Conservation (phyloP, 1,139 yeast genomes). For the Williopsis jadinii region DNA sequence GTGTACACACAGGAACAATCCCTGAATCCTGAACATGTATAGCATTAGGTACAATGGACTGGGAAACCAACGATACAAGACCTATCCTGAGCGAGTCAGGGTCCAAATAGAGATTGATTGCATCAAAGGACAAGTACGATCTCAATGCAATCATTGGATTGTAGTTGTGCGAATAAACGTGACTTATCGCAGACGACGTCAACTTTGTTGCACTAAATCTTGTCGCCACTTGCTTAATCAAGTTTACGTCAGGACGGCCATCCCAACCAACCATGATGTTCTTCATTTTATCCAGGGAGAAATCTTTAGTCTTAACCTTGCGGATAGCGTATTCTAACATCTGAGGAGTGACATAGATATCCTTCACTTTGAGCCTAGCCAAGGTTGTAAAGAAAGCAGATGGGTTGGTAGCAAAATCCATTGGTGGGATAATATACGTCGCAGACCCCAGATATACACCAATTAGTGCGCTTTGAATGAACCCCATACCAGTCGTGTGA, state of each 20-base stretch:
- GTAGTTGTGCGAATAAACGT: slow-evolving; percentile 70
- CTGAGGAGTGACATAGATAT: slow-evolving; percentile 78
- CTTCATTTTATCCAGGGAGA: slow-evolving; percentile 51
- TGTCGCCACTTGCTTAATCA: slow-evolving; percentile 52
- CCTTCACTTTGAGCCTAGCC: slow-evolving; percentile 76
- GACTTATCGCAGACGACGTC: slow-evolving; percentile 63
- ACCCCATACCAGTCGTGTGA: slow-evolving; percentile 81
- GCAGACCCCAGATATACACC: slow-evolving; percentile 87
- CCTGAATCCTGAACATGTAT: slow-evolving; percentile 90
- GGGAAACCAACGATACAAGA: slow-evolving; percentile 71
- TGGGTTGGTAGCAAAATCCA: slow-evolving; percentile 74
- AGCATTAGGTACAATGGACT: slow-evolving; percentile 58
- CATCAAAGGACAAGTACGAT: slow-evolving; percentile 84
- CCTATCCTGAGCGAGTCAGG: slow-evolving; percentile 89
- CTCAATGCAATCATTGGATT: slow-evolving; percentile 84
- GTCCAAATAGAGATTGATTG: slow-evolving; percentile 81
- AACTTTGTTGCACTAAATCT: slow-evolving; percentile 61
- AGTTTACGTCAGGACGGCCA: slow-evolving; percentile 62
- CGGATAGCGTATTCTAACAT: slow-evolving; percentile 73
- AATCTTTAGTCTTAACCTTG: slow-evolving; percentile 58
- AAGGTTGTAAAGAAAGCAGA: slow-evolving; percentile 63
- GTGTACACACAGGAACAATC: slow-evolving; percentile 91
- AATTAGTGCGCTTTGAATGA: slow-evolving; percentile 70
- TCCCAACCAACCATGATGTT: slow-evolving; percentile 82
- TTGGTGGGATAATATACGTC: slow-evolving; percentile 73